Base-by-base conservation (phyloP, 2,329 filamentous ascomycete species). In the Dothideomycetes sp. region DNA sequence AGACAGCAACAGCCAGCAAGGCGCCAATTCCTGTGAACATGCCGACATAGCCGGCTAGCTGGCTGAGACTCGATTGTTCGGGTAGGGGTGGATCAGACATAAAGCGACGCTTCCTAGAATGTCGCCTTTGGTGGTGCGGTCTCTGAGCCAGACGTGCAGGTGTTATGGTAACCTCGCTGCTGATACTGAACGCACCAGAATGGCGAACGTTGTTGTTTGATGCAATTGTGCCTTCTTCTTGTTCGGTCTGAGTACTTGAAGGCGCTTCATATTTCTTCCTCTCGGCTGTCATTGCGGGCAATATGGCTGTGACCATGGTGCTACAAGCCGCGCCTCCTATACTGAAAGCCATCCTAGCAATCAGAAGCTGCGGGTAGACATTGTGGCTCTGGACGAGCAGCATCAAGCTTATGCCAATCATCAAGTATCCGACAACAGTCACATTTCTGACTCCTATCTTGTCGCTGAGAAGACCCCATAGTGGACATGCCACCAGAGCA, bases 281-380 rank as follows among this genome's bases (percentile, higher is more conserved):
- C 20, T 51, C 46, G 11, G 53, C 53, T 9, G 75, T 75, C 62
- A 82, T 77, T 19, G 71, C 80, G 1, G 91, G 91, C 17, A 98
- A 70, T 32, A 94, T 86, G 3, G 91, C 91, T 7, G 91, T 96
- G 15, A 98, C 91, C 91, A 98, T 98, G 1, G 91, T 96, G 11
- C 87, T 62, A 24, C 67, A 70, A 16, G 89, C 91, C n/a, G 88
- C 87, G 7, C 32, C 91, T 17, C 91, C 91, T 13, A 95, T 53
- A 50, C 88, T 91, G 63, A 98, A 98, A 41, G 93, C 68, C 36
- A 96, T 68, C 49, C 91, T 74, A 41, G 84, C 87, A 29, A 95
- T 66, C 41, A 96, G 67, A 50, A 98, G 68, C 59, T 94, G 81
- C 8, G 91, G 89, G 62, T 94, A 95, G 7, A 95, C 77, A 62